Evolutionary conservation across 179 eudicot genomes (phyloP).

Genomic region (Patellifolia procumbens): DNA sequence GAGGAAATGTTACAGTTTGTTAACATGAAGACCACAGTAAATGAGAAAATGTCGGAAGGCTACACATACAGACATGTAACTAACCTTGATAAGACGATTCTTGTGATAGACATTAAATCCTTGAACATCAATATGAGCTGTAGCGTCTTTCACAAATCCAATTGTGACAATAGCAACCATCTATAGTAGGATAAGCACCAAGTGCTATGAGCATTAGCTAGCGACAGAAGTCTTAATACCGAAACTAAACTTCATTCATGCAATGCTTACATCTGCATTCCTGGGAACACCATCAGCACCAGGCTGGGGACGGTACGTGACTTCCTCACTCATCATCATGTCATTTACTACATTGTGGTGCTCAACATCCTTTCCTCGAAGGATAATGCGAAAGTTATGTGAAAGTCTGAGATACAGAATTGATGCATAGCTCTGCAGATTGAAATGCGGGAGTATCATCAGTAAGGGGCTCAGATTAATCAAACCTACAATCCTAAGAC

Average conservation of each 20-base stretch:
- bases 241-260: neutral
- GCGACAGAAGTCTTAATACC: constrained; percentile 8
- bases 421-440: constrained; percentile 88
- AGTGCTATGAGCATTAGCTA: constrained; percentile 20
- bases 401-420: constrained; percentile 94
- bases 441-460: constrained; percentile 6
- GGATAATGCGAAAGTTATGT: constrained; percentile 69
- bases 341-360: constrained; percentile 98
- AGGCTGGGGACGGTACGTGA: constrained; percentile 85
- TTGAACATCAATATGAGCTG: constrained; percentile 88
- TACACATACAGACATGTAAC: constrained; percentile 5
- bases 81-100: constrained; percentile 93
- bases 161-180: constrained; percentile 88
- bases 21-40: neutral
- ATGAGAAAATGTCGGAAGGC: neutral
- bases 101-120: constrained; percentile 99
- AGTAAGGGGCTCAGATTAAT: neutral
- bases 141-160: constrained; percentile 99
- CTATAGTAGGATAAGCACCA: constrained; percentile 36
- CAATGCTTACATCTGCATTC: constrained; percentile 65
- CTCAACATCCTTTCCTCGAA: constrained; percentile 93
- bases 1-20: neutral
- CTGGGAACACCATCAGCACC: constrained; percentile 66
- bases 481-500: neutral
- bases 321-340: constrained; percentile 92